phyloP scores from a whole-genome alignment of 805 yeast species.

The Candida pseudofarinosa region DNA sequence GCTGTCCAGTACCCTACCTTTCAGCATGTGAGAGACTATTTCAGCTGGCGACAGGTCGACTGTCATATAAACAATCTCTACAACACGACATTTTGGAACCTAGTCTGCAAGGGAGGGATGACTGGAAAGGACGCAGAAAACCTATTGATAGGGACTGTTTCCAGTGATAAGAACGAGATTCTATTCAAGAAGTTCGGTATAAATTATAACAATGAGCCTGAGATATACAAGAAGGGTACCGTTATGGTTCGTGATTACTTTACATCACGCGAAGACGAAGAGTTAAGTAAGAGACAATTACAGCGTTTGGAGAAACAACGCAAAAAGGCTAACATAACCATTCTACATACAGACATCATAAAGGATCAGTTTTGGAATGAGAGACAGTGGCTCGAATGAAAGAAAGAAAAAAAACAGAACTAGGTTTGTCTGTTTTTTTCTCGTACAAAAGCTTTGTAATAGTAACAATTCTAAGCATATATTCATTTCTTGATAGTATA shows the following conservation, averaged over 20 bases:
- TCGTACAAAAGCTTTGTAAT: no score
- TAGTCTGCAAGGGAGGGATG: constrained; percentile 66
- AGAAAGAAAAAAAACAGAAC: not conserved
- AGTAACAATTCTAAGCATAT: no score
- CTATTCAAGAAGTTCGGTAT: constrained; percentile 72
- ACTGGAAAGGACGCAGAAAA: constrained; percentile 80
- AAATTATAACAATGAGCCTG: constrained; percentile 89
- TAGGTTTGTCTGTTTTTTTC: no score
- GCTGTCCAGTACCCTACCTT: constrained; percentile 79
- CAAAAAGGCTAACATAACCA: constrained; percentile 42
- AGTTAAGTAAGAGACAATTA: constrained; percentile 38
- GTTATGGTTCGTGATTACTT: constrained; percentile 48
- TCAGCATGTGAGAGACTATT: constrained; percentile 65
- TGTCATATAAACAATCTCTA: constrained; percentile 93
- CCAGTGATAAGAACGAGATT: constrained; percentile 86
- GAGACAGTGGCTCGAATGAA: constrained; percentile 32
- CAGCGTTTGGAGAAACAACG: constrained; percentile 47
- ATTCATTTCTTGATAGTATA: not conserved
- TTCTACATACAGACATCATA: constrained; percentile 58
- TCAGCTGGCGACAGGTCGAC: constrained; percentile 94
- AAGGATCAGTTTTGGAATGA: constrained; percentile 59
- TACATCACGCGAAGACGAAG: constrained; percentile 8
- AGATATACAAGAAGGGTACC: constrained; percentile 83
- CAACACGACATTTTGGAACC: constrained; percentile 88
- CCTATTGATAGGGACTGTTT: constrained; percentile 67